phyloP scores from a whole-genome alignment of 2,329 filamentous ascomycete species.

The Clonostachys byssicola region DNA sequence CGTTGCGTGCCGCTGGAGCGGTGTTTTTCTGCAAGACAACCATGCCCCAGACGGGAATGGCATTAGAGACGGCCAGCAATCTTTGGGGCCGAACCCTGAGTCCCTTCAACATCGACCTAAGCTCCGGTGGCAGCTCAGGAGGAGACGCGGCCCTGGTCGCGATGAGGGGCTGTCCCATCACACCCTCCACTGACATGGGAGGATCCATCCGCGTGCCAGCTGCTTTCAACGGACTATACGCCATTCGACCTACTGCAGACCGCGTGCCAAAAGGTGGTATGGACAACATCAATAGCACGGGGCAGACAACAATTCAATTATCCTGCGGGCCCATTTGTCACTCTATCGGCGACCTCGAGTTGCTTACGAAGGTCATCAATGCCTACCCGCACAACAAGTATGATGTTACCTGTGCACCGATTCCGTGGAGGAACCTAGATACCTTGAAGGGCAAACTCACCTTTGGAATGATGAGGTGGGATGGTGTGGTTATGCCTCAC shows the following conservation, averaged over 20 bases:
- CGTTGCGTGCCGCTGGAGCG: slow-evolving; percentile 46
- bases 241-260: slow-evolving; percentile 29
- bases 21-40: slow-evolving; percentile 68
- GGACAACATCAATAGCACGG: slow-evolving; percentile 10
- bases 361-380: slow-evolving; percentile 29
- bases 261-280: slow-evolving; percentile 12
- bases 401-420: slow-evolving; percentile 29
- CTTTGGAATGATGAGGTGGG: slow-evolving; percentile 9
- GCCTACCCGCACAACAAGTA: slow-evolving; percentile 32
- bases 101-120: slow-evolving; percentile 55
- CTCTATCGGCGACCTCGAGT: slow-evolving; percentile 16
- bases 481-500: slow-evolving; percentile 2
- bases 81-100: slow-evolving; percentile 60
- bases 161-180: slow-evolving; percentile 31
- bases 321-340: slow-evolving; percentile 9
- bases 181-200: slow-evolving; percentile 39
- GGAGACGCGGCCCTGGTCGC: slow-evolving; percentile 41
- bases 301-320: slow-evolving; percentile 26
- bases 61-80: slow-evolving; percentile 39
- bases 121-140: slow-evolving; percentile 61
- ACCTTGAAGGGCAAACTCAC: slow-evolving; percentile 5
- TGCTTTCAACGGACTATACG: slow-evolving; percentile 35
- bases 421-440: background rate
- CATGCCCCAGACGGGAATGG: slow-evolving; percentile 52
- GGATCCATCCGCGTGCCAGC: slow-evolving; percentile 38